Evolutionary conservation across 345 rosid species (phyloP), one percentile per base, ranked within the genome.

Genomic region (Balakata baccata): DNA sequence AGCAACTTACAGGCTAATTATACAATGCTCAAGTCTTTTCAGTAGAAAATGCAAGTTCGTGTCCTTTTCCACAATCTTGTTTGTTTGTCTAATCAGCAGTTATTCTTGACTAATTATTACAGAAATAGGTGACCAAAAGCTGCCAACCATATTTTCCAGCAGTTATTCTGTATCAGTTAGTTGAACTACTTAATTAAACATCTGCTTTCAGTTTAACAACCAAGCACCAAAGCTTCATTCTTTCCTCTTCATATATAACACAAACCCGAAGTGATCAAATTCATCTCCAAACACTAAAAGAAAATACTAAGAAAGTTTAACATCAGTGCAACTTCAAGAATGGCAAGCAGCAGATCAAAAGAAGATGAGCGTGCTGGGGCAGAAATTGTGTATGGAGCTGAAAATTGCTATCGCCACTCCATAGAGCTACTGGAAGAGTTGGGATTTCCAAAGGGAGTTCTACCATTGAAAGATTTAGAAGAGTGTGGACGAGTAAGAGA

Each of bases 371-470:
- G 91, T 16, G 89, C 74, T 0, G 93, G 95, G 0, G 98, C 97
- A 3, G 95, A 92, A 82, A 76, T 89, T 4, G 97, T 84, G 69
- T 75, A 87, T 3, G 98, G 97, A 1, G 62, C 88, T 0, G 98
- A 89, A 52, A 88, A 87, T 18, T 94, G 98, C 78, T 72, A 84
- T 71, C 69, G 81, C 43, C 81, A 85, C 60, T 92, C 98, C 1
- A 8, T 89, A 11, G 89, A 90, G 77, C 89, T 94, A 38, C 90
- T 94, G 0, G 82, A 87, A 62, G 97, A 92, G 72, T 82, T 94
- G 50, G 98, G 98, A 66, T 92, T 94, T 76, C 98, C 98, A 5
- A 86, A 85, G 69, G 98, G 97, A 1, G 97, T 92, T 51, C 90
- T 94, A 38, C 98, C 97, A 0, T 76, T 94, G 69, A 77, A 85